phyloP scores from a whole-genome alignment of 1,284 basidiomycete species.

The Microbotryomycetes sp. region DNA sequence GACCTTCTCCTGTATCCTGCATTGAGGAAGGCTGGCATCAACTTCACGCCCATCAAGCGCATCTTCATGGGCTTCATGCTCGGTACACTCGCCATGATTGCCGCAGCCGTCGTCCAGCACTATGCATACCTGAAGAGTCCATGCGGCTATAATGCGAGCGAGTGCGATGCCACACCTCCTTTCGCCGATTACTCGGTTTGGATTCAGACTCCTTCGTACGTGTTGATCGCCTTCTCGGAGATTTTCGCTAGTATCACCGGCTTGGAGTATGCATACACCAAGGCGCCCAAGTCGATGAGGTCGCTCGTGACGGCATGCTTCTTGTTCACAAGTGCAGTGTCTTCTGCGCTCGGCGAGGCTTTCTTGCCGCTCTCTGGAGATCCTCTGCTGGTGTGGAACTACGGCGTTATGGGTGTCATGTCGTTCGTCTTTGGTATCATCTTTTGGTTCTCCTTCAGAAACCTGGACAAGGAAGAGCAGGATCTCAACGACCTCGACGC shows the following conservation, averaged over 20 bases:
- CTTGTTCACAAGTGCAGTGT: slow-evolving; percentile 40
- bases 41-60: slow-evolving; percentile 64
- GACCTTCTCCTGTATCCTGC: slow-evolving; percentile 58
- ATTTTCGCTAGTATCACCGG: slow-evolving; percentile 77
- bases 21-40: slow-evolving; percentile 57
- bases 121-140: slow-evolving; percentile 58
- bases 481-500: slow-evolving; percentile 24
- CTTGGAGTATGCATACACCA: slow-evolving; percentile 75
- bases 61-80: slow-evolving; percentile 67
- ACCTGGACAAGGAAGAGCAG: slow-evolving; percentile 30
- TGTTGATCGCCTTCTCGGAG: slow-evolving; percentile 47
- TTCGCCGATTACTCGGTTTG: slow-evolving; percentile 58
- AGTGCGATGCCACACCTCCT: slow-evolving; percentile 43
- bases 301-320: slow-evolving; percentile 40
- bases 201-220: slow-evolving; percentile 45
- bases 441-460: slow-evolving; percentile 55
- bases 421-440: slow-evolving; percentile 48
- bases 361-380: slow-evolving; percentile 51
- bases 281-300: slow-evolving; percentile 44
- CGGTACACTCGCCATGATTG: slow-evolving; percentile 52
- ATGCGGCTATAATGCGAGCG: slow-evolving; percentile 52
- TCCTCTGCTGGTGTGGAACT: slow-evolving; percentile 47
- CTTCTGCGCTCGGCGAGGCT: slow-evolving; percentile 48
- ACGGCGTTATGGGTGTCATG: slow-evolving; percentile 48
- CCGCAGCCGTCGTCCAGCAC: slow-evolving; percentile 56